Evolutionary conservation across 1,284 basidiomycete species (phyloP).

Genomic region (Rugosomyces carneus): DNA sequence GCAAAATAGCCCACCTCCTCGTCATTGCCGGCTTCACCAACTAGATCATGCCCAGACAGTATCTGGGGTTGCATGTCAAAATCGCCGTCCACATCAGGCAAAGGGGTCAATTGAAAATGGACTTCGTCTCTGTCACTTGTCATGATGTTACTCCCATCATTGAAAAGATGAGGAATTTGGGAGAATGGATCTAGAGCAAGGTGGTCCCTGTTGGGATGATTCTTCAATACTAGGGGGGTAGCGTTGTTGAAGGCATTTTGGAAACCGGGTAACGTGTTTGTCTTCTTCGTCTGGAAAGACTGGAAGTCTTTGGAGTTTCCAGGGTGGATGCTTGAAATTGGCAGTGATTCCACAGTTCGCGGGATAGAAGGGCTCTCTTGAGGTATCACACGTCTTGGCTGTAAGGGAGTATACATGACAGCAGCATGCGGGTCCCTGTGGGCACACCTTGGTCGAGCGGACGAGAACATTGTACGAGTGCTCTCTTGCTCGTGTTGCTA

Average conservation of each 20-base stretch:
- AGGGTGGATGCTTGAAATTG: constrained; percentile 24
- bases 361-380: constrained; percentile 22
- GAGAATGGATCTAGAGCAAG: not conserved
- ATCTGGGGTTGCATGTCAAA: constrained; percentile 10
- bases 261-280: constrained; percentile 39
- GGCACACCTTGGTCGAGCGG: constrained; percentile 35
- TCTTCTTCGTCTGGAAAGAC: constrained; percentile 27
- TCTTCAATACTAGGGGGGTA: constrained; percentile 26
- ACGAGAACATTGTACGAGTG: constrained; percentile 42
- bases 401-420: constrained; percentile 32
- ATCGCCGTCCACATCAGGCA: constrained; percentile 11
- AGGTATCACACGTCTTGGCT: constrained; percentile 34
- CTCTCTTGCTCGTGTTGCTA: constrained; percentile 71
- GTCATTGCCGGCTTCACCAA: constrained; percentile 25
- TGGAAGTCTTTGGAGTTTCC: constrained; percentile 12
- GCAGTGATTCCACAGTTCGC: constrained; percentile 30
- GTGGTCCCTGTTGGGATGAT: constrained; percentile 14
- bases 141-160: constrained; percentile 6
- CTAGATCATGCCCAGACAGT: constrained; percentile 11
- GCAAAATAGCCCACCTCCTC: constrained; percentile 12
- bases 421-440: constrained; percentile 32
- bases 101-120: constrained; percentile 3
- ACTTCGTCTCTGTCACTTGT: constrained; percentile 8
- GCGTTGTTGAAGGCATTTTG: constrained; percentile 40
- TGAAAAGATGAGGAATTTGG: not conserved